Evolutionary conservation across 1,284 basidiomycete species (phyloP).

Genomic region (Microbotryum intermedium): DNA sequence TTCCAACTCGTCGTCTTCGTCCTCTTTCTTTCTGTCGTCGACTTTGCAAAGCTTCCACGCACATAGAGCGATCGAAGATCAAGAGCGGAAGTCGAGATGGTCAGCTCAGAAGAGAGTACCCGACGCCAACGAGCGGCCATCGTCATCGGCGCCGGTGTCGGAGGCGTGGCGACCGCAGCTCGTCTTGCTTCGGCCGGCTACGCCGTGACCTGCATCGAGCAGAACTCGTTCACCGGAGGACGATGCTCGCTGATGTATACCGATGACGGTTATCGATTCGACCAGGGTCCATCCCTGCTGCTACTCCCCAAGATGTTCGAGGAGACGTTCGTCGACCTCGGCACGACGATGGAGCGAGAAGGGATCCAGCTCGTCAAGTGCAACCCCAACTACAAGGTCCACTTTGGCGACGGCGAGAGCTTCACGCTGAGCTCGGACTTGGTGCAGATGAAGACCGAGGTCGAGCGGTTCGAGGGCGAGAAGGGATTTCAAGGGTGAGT

Average conservation of each 20-base stretch:
- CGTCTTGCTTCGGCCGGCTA: conserved; percentile 44
- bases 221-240: conserved; percentile 45
- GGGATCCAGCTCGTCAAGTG: conserved; percentile 43
- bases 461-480: conserved; percentile 46
- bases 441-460: conserved; percentile 42
- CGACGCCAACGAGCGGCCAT: conserved; percentile 13
- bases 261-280: conserved; percentile 42
- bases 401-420: conserved; percentile 45
- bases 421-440: conserved; percentile 44
- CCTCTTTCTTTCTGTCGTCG: no score
- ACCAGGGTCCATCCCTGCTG: conserved; percentile 45
- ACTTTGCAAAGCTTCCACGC: no score
- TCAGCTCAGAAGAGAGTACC: no score
- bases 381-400: conserved; percentile 44
- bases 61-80: no score
- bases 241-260: conserved; percentile 47
- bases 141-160: conserved; percentile 43
- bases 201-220: conserved; percentile 35
- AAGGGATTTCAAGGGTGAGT: conserved; percentile 41
- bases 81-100: no score
- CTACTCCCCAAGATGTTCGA: conserved; percentile 47
- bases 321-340: conserved; percentile 45
- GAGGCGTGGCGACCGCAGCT: conserved; percentile 44
- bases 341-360: conserved; percentile 42
- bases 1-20: no score